Evolutionary conservation across 495 filamentous ascomycete species (phyloP), one percentile per base, ranked within the genome.

Genomic region (Neurospora sp.): DNA sequence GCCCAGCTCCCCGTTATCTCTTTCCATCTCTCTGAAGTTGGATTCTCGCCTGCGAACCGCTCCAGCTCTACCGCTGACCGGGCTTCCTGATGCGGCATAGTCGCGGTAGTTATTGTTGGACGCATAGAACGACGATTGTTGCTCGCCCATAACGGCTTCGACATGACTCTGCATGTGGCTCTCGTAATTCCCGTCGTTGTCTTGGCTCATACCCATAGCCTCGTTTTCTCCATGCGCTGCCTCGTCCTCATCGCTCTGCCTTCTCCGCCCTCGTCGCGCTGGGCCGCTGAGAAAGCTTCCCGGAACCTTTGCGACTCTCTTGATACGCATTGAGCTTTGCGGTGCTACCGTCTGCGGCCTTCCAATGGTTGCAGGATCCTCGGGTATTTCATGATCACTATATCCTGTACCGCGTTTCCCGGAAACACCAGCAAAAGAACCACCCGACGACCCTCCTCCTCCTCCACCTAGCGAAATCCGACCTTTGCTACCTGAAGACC

Each of bases 221-320:
- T 82, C 81, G 35, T 77, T 78, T 31, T 83, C 81, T 8, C 79
- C 80, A 35, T 81, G 78, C 0, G 69, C 81, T 38, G 84, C 83
- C 4, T 84, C 86, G 68, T 91, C 90, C 59, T 94, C 92, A 48
- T 94, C 92, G 73, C 90, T 93, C 78, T 92, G 90, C 69, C 91
- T 86, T 72, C 91, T 84, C 73, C 90, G 87, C 16, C 91, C 92
- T 73, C 92, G 84, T 72, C 92, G 87, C 27, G 91, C 91, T 9
- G 92, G 91, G 1, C 91, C 91, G 72, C 89, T 93, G 31, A 94
- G 82, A 75, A 93, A 94, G 72, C 86, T 88, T 1, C 92, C 92
- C 9, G 90, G 88, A 7, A 90, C 81, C 75, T 92, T 91, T 17
- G 88, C 89, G 39, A 93, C 86, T 74, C 90, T 84, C 80, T 92